Conservation (phyloP, 805 yeast species). For the Blastobotrys muscicola region DNA sequence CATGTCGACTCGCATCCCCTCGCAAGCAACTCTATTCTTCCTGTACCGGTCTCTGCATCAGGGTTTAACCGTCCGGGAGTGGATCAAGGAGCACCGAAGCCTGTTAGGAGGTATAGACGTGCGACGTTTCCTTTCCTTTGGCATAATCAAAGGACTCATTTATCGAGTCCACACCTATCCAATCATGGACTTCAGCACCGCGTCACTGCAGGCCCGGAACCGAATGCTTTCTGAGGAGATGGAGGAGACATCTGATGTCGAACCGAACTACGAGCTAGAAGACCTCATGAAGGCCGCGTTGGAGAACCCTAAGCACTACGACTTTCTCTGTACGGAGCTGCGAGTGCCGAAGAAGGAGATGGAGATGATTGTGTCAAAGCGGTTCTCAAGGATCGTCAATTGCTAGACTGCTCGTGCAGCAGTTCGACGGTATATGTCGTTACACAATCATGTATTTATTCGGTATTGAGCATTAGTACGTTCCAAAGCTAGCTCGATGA, state of each 20-base stretch:
- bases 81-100: slow-evolving; percentile 64
- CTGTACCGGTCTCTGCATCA: slow-evolving; percentile 72
- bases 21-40: slow-evolving; percentile 39
- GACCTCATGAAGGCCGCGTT: slow-evolving; percentile 12
- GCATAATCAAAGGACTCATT: slow-evolving; percentile 70
- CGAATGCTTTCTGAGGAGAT: not conserved
- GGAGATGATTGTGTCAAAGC: slow-evolving; percentile 32
- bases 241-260: slow-evolving; percentile 7
- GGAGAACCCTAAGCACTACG: slow-evolving; percentile 22
- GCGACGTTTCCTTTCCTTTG: slow-evolving; percentile 78
- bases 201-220: not conserved
- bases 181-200: slow-evolving; percentile 28
- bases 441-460: too few relatives aligned
- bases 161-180: slow-evolving; percentile 78
- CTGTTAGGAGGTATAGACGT: slow-evolving; percentile 61
- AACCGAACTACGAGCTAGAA: slow-evolving; percentile 11
- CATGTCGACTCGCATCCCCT: slow-evolving; percentile 5
- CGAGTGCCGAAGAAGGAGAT: slow-evolving; percentile 47
- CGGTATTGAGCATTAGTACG: too few relatives aligned
- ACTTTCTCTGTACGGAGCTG: slow-evolving; percentile 56
- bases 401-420: too few relatives aligned
- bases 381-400: too few relatives aligned
- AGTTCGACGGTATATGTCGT: too few relatives aligned
- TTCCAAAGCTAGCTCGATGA: too few relatives aligned
- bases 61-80: slow-evolving; percentile 65